A percentile compares a stretch with the other conserved stretches of the same genome.
phyloP scores from a whole-genome alignment of 495 filamentous ascomycete species.

The Talaromyces liani region DNA sequence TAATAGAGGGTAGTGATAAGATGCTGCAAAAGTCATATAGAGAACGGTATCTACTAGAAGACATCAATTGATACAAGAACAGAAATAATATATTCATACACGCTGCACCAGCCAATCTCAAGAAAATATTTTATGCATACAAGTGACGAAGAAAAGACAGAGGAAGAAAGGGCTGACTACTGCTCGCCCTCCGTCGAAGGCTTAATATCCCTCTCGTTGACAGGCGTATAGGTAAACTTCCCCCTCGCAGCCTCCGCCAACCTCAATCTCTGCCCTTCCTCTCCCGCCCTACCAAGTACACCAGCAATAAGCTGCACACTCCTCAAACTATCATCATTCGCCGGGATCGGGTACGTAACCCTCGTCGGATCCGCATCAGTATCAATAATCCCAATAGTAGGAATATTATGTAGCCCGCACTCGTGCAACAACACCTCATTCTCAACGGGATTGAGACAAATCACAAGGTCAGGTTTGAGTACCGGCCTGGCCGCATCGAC shows the following conservation, averaged over 20 bases:
- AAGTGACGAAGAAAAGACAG: conserved; percentile 10
- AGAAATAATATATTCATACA: conserved; percentile 14
- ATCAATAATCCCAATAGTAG: conserved; percentile 91
- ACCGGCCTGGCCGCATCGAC: conserved; percentile 27
- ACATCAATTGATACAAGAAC: neutral
- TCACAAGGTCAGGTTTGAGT: conserved; percentile 81
- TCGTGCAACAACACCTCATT: conserved; percentile 87
- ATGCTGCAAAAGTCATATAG: neutral
- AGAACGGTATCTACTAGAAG: neutral
- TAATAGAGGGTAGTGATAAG: too few relatives aligned
- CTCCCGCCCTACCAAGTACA: conserved; percentile 74
- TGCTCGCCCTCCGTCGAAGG: conserved; percentile 13
- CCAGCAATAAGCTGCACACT: conserved; percentile 75
- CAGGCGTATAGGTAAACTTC: conserved; percentile 48
- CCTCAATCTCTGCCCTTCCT: conserved; percentile 64
- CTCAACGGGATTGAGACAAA: conserved; percentile 87
- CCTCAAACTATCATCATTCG: conserved; percentile 92
- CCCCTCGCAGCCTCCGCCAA: conserved; percentile 52
- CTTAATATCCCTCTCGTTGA: conserved; percentile 22
- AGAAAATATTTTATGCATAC: neutral
- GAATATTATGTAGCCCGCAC: conserved; percentile 78
- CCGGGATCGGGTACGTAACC: conserved; percentile 94
- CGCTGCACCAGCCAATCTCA: conserved; percentile 14
- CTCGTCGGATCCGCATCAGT: conserved; percentile 87
- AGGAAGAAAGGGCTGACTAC: conserved; percentile 11